These are phyloP conservation scores for Suillus subaureus DNA, from an alignment of 768 basidiomycete genomes.

Conservation along the genomic window DNA sequence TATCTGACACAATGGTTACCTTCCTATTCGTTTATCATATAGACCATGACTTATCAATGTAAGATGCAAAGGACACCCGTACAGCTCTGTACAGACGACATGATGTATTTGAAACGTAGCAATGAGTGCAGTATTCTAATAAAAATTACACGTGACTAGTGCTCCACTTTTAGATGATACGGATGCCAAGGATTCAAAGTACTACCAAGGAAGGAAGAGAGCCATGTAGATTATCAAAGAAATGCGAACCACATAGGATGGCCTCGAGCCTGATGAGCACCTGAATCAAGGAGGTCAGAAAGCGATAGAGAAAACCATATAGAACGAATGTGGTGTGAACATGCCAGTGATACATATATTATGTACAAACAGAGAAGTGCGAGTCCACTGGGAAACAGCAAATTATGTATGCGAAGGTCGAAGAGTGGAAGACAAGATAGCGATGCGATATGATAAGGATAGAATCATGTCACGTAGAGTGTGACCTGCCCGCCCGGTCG, in stretches of 20 bases:
- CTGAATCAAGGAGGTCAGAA: constrained; percentile 22
- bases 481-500: constrained; percentile 81
- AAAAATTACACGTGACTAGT: constrained; percentile 37
- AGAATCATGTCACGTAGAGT: constrained; percentile 70
- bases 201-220: constrained; percentile 11
- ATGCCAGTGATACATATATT: constrained; percentile 21
- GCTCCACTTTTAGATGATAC: constrained; percentile 34
- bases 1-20: not conserved
- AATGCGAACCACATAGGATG: constrained; percentile 11
- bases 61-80: not conserved
- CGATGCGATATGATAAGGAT: constrained; percentile 12
- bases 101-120: constrained; percentile 33
- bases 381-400: constrained; percentile 16
- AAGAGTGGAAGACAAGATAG: constrained; percentile 4
- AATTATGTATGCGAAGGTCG: constrained; percentile 17
- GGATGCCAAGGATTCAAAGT: constrained; percentile 20
- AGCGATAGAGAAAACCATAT: constrained; percentile 16
- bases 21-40: not conserved
- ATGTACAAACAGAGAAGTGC: constrained; percentile 15
- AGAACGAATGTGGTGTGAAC: constrained; percentile 26
- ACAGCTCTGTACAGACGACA: constrained; percentile 13
- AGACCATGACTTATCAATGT: constrained; percentile 2
- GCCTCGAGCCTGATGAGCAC: constrained; percentile 12
- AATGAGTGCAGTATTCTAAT: constrained; percentile 40
- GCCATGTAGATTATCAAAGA: constrained; percentile 15